Evolutionary conservation across 495 filamentous ascomycete species (phyloP), one percentile per base, ranked within the genome.

Genomic region (Thozetella sp.): DNA sequence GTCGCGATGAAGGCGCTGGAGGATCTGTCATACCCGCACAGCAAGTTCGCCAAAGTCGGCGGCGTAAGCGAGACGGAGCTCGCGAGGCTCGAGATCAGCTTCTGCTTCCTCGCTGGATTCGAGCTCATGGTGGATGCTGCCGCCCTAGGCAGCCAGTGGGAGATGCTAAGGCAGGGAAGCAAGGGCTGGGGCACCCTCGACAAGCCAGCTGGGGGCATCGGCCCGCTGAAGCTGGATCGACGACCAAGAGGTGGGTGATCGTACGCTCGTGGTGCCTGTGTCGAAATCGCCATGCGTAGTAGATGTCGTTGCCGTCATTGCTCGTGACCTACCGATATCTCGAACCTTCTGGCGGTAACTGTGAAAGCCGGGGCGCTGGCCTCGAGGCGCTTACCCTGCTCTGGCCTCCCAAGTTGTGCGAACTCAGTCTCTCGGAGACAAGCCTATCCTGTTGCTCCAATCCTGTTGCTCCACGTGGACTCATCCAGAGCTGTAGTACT

Each of bases 1-100:
- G 90, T 97, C 11, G 92, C 95, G 2, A 93, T 92, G 83, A 99
- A 98, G 75, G 91, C 93, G 1, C 69, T 96, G 2, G 95, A 99
- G 67, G 95, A 99, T 70, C 80, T 93, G 22, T 90, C 87, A 63
- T 97, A 94, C 71, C 83, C 89, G 4, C 94, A 97, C 76, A 79
- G 79, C 53, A 88, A 92, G 45, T 88, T 97, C 60, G 87, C 96
- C 25, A 90, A 87, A 65, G 95, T 98, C 11, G 96, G 96, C 15
- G 95, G 95, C 1, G 92, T 98, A 25, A 90, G 83, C 63, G 89
- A 89, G 67, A 74, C 73, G 20, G 92, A 97, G 72, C 79, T 99
- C 23, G 88, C 86, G 22, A 81, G 88, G 61, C 74, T 99, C 12
- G 94, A 98, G 80, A 90, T 98, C 58, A 93, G 89, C 67, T 95